Percentiles rank a stretch among this genome's conserved stretches.
phyloP scores from a whole-genome alignment of 2,329 filamentous ascomycete species.

The Trichoderma gracile region DNA sequence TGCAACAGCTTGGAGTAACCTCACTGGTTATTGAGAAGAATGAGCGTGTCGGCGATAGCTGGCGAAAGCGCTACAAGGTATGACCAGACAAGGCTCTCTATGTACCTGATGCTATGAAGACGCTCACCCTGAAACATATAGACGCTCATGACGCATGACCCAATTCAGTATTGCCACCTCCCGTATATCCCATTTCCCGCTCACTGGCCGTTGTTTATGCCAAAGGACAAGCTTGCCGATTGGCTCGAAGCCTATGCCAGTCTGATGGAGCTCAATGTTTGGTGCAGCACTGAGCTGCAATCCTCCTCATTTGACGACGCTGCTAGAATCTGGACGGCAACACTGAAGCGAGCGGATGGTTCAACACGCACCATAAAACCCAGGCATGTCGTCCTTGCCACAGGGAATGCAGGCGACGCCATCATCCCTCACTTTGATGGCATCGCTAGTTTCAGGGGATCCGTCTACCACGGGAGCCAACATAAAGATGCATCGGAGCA shows the following conservation, averaged over 20 bases:
- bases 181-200: slow-evolving; percentile 65
- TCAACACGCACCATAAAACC: background rate
- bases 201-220: slow-evolving; percentile 68
- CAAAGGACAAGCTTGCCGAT: slow-evolving; percentile 69
- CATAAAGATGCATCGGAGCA: slow-evolving; percentile 13
- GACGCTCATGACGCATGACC: slow-evolving; percentile 67
- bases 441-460: background rate
- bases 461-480: background rate
- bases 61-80: slow-evolving; percentile 60
- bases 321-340: slow-evolving; percentile 55
- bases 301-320: slow-evolving; percentile 52
- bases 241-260: slow-evolving; percentile 67
- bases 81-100: background rate
- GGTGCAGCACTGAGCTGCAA: slow-evolving; percentile 55
- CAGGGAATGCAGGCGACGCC: background rate
- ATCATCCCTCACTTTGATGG: slow-evolving; percentile 5
- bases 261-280: slow-evolving; percentile 66
- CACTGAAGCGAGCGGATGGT: background rate
- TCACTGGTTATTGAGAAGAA: slow-evolving; percentile 55
- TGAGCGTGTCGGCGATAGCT: slow-evolving; percentile 61
- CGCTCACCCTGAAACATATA: background rate
- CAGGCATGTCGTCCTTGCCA: background rate
- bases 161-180: slow-evolving; percentile 61
- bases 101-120: background rate
- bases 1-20: slow-evolving; percentile 38